Evolutionary conservation across 2,329 filamentous ascomycete genomes (phyloP).

Genomic region (Berkeleyomyces rouxiae): DNA sequence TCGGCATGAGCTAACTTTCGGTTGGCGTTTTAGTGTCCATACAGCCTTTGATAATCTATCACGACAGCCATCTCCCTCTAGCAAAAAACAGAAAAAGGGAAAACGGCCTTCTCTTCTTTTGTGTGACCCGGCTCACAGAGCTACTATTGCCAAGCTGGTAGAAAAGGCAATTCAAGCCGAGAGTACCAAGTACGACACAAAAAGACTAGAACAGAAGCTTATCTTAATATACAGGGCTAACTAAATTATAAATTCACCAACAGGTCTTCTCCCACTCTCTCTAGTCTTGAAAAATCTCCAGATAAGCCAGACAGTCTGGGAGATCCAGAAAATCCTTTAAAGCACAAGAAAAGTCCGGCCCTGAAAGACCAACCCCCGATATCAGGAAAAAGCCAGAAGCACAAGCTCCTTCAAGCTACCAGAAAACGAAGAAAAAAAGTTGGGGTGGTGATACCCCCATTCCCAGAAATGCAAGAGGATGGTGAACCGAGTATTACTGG

Average conservation of each 20-base stretch:
- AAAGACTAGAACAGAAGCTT: no score
- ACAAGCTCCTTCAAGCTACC: background rate
- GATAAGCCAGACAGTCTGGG: background rate
- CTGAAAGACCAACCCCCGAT: background rate
- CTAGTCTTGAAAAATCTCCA: background rate
- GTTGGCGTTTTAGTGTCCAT: background rate
- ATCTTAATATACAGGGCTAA: no score
- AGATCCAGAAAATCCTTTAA: no score
- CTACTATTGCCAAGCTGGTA: background rate
- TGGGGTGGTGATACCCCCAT: background rate
- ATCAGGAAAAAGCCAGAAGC: background rate
- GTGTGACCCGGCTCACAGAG: background rate
- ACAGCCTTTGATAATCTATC: background rate
- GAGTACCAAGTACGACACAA: background rate
- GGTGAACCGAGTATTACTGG: background rate
- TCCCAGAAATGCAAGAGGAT: constrained; percentile 2
- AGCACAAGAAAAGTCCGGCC: background rate
- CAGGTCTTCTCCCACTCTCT: background rate
- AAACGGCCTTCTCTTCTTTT: background rate
- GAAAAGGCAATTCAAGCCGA: background rate
- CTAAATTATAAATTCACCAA: background rate
- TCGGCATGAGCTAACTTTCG: background rate
- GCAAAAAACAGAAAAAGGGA: background rate
- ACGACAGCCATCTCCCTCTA: background rate
- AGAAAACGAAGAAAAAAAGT: constrained; percentile 2